These are phyloP conservation scores for Endoconidiophora polonica DNA, from an alignment of 2,329 filamentous ascomycete species.

Conservation along the genomic window DNA sequence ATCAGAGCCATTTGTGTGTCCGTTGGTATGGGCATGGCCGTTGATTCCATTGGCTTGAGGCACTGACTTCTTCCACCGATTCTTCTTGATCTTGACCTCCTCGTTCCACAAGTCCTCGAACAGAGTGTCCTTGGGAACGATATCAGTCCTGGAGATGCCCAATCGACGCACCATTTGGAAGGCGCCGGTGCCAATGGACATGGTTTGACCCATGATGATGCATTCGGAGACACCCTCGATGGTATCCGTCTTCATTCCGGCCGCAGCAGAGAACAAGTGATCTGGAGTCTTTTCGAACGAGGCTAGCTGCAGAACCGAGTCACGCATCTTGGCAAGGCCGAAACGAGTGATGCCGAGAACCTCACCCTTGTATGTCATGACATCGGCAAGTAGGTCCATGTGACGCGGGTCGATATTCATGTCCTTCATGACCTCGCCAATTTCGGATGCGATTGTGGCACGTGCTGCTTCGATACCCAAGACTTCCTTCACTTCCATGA, in stretches of 20 bases:
- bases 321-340: conserved; percentile 88
- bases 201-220: conserved; percentile 96
- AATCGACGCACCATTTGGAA: conserved; percentile 76
- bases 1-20: conserved; percentile 3
- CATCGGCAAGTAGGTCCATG: conserved; percentile 92
- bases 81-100: conserved; percentile 9
- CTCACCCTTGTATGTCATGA: conserved; percentile 98
- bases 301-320: conserved; percentile 82
- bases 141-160: conserved; percentile 43
- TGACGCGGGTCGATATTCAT: conserved; percentile 96
- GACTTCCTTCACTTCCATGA: conserved; percentile 76
- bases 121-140: conserved; percentile 41
- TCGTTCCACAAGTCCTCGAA: conserved; percentile 53
- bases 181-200: conserved; percentile 77
- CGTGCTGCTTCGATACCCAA: conserved; percentile 92
- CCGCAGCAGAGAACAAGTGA: conserved; percentile 87
- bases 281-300: conserved; percentile 98
- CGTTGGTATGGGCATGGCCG: neutral
- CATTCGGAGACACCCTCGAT: conserved; percentile 92
- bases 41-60: neutral
- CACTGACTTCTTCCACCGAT: neutral
- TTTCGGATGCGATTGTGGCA: conserved; percentile 76
- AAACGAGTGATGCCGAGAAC: conserved; percentile 94
- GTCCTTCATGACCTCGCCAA: conserved; percentile 71
- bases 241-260: conserved; percentile 75